These are phyloP conservation scores for Ustilago lituana DNA, from an alignment of 1,284 basidiomycete genomes.

Conservation along the genomic window DNA sequence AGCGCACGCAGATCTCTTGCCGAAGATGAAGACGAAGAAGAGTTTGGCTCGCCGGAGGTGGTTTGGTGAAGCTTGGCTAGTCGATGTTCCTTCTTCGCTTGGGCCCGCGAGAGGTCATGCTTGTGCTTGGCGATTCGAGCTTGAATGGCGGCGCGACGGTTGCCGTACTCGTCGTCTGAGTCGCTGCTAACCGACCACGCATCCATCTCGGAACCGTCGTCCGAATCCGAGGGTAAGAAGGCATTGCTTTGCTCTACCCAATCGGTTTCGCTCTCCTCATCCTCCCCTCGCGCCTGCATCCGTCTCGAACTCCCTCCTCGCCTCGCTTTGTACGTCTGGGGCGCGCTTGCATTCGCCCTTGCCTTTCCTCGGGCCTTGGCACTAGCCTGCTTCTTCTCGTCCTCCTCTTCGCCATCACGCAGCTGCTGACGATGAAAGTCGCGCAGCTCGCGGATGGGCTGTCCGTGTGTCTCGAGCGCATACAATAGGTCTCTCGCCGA, in stretches of 20 bases:
- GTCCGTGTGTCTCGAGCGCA: constrained; percentile 48
- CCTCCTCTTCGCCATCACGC: constrained; percentile 1
- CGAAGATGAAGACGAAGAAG: constrained; percentile 1
- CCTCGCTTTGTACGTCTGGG: constrained; percentile 6
- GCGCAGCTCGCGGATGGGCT: constrained; percentile 38
- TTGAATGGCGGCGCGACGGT: constrained; percentile 29
- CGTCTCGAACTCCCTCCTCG: no score
- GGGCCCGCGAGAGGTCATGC: constrained; percentile 11
- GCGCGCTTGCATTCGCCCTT: constrained; percentile 9
- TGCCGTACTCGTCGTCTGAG: constrained; percentile 28
- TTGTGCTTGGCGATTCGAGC: constrained; percentile 35
- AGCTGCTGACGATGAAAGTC: constrained; percentile 30
- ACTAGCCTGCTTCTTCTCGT: constrained; percentile 1
- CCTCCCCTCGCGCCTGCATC: neutral
- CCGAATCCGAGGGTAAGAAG: constrained; percentile 51
- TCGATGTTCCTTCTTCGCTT: constrained; percentile 22
- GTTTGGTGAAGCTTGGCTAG: constrained; percentile 19
- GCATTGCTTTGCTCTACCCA: constrained; percentile 23
- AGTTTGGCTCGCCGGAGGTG: neutral
- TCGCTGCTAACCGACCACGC: constrained; percentile 46
- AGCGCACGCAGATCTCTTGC: constrained; percentile 31
- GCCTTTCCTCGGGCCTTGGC: constrained; percentile 18
- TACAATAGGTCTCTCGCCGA: constrained; percentile 47
- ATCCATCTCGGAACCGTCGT: constrained; percentile 40
- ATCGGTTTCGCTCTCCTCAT: neutral